These are phyloP conservation scores for Emericellopsis atlantica DNA, from an alignment of 2,329 filamentous ascomycete genomes.

Conservation along the genomic window DNA sequence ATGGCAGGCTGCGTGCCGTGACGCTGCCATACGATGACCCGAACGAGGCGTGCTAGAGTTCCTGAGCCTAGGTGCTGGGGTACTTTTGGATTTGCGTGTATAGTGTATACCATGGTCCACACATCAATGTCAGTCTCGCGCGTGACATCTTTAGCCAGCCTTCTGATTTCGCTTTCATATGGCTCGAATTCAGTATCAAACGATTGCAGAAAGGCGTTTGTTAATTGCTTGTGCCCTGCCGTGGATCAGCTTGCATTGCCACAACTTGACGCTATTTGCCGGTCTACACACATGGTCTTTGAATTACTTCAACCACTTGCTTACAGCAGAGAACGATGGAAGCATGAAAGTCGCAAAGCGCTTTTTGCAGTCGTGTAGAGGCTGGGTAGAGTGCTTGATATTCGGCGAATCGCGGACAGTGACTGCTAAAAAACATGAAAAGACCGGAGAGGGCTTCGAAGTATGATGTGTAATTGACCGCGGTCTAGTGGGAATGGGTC, in stretches of 20 bases:
- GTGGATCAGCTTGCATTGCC: not conserved
- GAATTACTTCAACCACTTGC: slow-evolving; percentile 13
- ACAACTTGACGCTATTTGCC: not conserved
- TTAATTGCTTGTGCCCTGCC: slow-evolving; percentile 9
- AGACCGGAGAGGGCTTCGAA: slow-evolving; percentile 23
- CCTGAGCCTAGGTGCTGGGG: slow-evolving; percentile 13
- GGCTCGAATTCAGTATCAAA: slow-evolving; percentile 16
- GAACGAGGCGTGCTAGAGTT: slow-evolving; percentile 12
- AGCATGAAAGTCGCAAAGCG: slow-evolving; percentile 20
- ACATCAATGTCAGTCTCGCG: too few relatives aligned
- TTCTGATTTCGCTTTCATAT: slow-evolving; percentile 9
- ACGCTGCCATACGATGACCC: slow-evolving; percentile 13
- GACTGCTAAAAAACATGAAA: slow-evolving; percentile 18
- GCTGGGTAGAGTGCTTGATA: slow-evolving; percentile 21
- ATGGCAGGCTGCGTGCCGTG: slow-evolving; percentile 13
- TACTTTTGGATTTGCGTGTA: slow-evolving; percentile 14
- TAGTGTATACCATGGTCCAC: too few relatives aligned
- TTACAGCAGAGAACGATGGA: slow-evolving; percentile 20
- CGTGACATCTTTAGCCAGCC: slow-evolving; percentile 9
- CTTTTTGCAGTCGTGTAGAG: slow-evolving; percentile 17
- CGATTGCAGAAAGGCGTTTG: slow-evolving; percentile 10
- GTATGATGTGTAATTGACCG: slow-evolving; percentile 21
- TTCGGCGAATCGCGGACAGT: slow-evolving; percentile 21
- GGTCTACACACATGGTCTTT: slow-evolving; percentile 11
- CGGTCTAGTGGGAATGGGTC: slow-evolving; percentile 11